Conservation (phyloP, 2,329 filamentous ascomycete genomes). For the Apiospora arundinis region DNA sequence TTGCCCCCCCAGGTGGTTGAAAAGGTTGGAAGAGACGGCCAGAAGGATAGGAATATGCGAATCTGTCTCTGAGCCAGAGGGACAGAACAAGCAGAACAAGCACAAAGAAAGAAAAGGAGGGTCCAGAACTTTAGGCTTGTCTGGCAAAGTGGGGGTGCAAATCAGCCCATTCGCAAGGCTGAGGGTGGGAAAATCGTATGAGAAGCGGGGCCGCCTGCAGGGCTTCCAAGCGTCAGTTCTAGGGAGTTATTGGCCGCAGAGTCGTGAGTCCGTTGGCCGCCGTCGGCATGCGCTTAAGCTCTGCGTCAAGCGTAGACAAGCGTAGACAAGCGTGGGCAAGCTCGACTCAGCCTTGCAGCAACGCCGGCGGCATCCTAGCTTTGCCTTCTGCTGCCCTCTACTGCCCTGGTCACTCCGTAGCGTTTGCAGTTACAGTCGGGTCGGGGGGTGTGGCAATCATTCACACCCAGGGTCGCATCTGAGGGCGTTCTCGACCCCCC, state of each 20-base stretch:
- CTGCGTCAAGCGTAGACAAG: not conserved
- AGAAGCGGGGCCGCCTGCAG: conserved; percentile 21
- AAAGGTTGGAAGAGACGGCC: not conserved
- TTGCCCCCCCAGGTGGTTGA: too few species aligned
- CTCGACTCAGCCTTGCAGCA: conserved; percentile 16
- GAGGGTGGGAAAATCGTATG: conserved; percentile 25
- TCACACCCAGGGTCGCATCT: not conserved
- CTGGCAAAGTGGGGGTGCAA: conserved; percentile 12
- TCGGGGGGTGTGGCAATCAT: conserved; percentile 7
- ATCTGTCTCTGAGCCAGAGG: not conserved
- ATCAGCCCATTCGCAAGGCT: conserved; percentile 27
- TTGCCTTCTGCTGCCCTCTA: not conserved
- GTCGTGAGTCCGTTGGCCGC: conserved; percentile 10
- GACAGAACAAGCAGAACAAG: not conserved
- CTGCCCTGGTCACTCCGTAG: not conserved
- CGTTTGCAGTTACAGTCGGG: conserved; percentile 5
- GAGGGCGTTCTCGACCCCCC: not conserved
- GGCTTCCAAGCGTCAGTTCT: conserved; percentile 9
- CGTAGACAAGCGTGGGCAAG: not conserved
- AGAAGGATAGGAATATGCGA: not conserved
- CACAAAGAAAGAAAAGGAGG: not conserved
- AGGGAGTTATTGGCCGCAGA: not conserved
- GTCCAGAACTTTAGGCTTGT: conserved; percentile 15
- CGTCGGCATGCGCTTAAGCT: conserved; percentile 16
- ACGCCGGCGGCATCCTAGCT: not conserved